These are phyloP conservation scores for Phytophthora meadii DNA, from an alignment of 352 stramenopile species.

Conservation along the genomic window DNA sequence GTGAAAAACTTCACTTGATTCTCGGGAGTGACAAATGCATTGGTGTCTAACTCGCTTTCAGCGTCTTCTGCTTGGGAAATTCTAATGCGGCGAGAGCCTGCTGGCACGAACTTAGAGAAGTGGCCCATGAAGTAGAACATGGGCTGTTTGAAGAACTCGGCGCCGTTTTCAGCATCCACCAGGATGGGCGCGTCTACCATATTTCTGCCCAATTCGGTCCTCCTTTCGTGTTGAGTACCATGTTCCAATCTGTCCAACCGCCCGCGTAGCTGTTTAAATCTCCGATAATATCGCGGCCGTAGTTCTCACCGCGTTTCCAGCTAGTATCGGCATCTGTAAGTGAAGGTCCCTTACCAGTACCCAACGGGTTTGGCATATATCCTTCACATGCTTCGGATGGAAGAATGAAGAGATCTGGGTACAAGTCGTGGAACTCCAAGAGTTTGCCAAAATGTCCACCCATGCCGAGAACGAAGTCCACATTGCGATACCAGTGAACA, in stretches of 20 bases:
- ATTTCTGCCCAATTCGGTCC: constrained; percentile 78
- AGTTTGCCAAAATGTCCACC: constrained; percentile 55
- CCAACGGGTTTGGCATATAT: constrained; percentile 51
- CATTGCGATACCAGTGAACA: constrained; percentile 88
- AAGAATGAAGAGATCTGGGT: constrained; percentile 81
- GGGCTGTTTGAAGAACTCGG: constrained; percentile 80
- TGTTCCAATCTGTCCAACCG: constrained; percentile 91
- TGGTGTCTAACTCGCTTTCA: constrained; percentile 38
- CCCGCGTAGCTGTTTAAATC: constrained; percentile 80
- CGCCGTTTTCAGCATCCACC: constrained; percentile 6
- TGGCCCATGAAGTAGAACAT: constrained; percentile 86
- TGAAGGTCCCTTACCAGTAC: constrained; percentile 53
- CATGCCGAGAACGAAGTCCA: constrained; percentile 53
- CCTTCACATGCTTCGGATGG: constrained; percentile 76
- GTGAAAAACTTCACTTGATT: too few species aligned
- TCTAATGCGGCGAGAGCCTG: constrained; percentile 50
- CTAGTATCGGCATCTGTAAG: constrained; percentile 35
- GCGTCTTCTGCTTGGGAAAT: constrained; percentile 28
- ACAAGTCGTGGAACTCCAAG: constrained; percentile 47
- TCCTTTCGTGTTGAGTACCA: constrained; percentile 69
- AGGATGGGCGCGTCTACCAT: constrained; percentile 38
- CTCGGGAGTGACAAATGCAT: constrained; percentile 49
- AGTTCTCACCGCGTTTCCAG: constrained; percentile 80
- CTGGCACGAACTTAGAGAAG: constrained; percentile 68
- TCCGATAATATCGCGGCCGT: constrained; percentile 85